A percentile compares a stretch with the other conserved stretches of the same genome.
Conservation (phyloP, 2,329 filamentous ascomycete genomes). For the Dothistroma pini region DNA sequence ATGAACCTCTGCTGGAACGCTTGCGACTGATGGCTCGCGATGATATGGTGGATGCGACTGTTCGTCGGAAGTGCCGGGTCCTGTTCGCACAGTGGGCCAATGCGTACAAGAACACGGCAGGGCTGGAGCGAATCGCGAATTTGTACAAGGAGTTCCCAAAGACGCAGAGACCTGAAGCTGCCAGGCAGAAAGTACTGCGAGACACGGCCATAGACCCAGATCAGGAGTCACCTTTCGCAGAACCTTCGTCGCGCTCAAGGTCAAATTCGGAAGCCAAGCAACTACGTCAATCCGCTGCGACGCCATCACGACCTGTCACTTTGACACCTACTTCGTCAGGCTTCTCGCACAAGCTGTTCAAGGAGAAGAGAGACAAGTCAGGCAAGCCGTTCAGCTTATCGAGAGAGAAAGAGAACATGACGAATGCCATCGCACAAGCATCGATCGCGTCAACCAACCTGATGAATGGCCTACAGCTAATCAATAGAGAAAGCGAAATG, state of each 20-base stretch:
- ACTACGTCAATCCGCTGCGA: conserved; percentile 11
- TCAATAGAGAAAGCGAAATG: conserved; percentile 83
- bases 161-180: conserved; percentile 64
- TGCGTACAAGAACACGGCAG: conserved; percentile 75
- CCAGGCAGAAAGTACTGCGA: conserved; percentile 72
- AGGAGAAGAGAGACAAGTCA: conserved; percentile 49
- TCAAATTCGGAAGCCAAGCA: conserved; percentile 16
- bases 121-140: conserved; percentile 73
- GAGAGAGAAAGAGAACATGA: conserved; percentile 80
- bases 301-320: conserved; percentile 29
- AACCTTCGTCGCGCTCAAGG: conserved; percentile 14
- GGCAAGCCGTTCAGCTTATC: conserved; percentile 73
- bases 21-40: conserved; percentile 84
- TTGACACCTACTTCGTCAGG: conserved; percentile 31
- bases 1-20: conserved; percentile 87
- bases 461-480: conserved; percentile 78
- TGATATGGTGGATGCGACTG: conserved; percentile 74
- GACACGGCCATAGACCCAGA: conserved; percentile 68
- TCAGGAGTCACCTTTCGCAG: conserved; percentile 33
- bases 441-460: conserved; percentile 90
- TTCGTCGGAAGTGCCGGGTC: conserved; percentile 82
- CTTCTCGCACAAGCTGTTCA: conserved; percentile 31
- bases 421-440: conserved; percentile 81
- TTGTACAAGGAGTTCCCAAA: conserved; percentile 70
- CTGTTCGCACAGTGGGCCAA: conserved; percentile 83